Conservation (phyloP, 257 asterid species). For the Salvia rosmarinus region DNA sequence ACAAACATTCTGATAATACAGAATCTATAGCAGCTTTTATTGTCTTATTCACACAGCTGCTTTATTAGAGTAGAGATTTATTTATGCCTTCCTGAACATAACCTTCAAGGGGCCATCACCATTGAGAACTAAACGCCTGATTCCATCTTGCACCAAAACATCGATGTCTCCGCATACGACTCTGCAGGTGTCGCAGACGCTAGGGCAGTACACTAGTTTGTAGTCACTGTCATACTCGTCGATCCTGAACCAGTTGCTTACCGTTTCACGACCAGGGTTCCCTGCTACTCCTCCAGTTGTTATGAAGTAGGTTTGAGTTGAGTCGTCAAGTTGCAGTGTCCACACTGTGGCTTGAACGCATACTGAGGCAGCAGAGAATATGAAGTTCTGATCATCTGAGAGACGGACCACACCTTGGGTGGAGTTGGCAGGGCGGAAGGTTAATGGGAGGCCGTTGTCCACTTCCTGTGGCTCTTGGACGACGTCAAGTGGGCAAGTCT, state of each 20-base stretch:
- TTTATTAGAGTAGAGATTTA: no score
- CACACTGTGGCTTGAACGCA: slow-evolving; percentile 54
- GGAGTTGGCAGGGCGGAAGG: slow-evolving; percentile 47
- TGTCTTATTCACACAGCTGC: no score
- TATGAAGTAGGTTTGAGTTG: slow-evolving; percentile 32
- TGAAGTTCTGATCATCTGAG: slow-evolving; percentile 54
- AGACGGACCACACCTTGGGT: slow-evolving; percentile 42
- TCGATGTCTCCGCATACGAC: slow-evolving; percentile 49
- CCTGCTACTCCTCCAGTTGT: slow-evolving; percentile 55
- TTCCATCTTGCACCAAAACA: slow-evolving; percentile 45
- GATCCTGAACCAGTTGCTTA: slow-evolving; percentile 67
- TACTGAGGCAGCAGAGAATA: slow-evolving; percentile 39
- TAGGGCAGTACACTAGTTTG: slow-evolving; percentile 57
- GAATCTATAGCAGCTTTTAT: no score
- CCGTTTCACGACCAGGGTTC: slow-evolving; percentile 50
- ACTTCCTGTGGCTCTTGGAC: slow-evolving; percentile 48
- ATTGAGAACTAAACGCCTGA: slow-evolving; percentile 39
- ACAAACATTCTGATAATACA: no score
- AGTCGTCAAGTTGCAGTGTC: slow-evolving; percentile 44
- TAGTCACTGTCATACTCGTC: slow-evolving; percentile 41
- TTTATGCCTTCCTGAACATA: slow-evolving; percentile 35
- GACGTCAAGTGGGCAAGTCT: slow-evolving; percentile 53
- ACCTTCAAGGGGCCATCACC: slow-evolving; percentile 29
- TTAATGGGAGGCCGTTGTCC: slow-evolving; percentile 49
- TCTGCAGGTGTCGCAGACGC: slow-evolving; percentile 54